Percentiles rank a stretch among this genome's conserved stretches.
These are phyloP conservation scores for Trichoderma cornu-damae DNA, from an alignment of 2,329 filamentous ascomycete species.

Conservation along the genomic window DNA sequence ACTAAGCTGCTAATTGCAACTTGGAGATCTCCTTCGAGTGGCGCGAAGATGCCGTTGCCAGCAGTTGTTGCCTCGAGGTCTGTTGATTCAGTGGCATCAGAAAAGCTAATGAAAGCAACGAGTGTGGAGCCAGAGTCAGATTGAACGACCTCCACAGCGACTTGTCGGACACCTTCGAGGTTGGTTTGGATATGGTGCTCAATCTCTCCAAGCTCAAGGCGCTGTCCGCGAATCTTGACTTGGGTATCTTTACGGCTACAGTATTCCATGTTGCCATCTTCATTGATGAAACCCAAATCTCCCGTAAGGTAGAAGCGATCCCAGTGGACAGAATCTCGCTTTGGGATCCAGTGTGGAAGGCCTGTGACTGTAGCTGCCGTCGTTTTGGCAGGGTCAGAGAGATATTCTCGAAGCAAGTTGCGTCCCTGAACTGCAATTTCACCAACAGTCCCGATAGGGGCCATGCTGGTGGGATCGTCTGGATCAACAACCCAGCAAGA, in stretches of 20 bases:
- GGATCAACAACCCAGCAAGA: conserved; percentile 5
- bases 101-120: conserved; percentile 8
- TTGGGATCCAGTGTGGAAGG: conserved; percentile 9
- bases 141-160: conserved; percentile 16
- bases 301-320: conserved; percentile 20
- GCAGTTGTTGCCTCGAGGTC: background rate
- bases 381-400: conserved; percentile 4
- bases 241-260: conserved; percentile 24
- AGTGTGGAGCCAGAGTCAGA: background rate
- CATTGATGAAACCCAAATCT: conserved; percentile 19
- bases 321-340: background rate
- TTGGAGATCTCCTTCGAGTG: background rate
- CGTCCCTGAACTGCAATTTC: conserved; percentile 14
- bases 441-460: conserved; percentile 10
- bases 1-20: background rate
- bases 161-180: conserved; percentile 6
- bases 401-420: conserved; percentile 6
- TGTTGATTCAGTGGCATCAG: background rate
- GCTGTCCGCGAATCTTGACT: conserved; percentile 24
- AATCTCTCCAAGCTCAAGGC: conserved; percentile 23
- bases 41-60: background rate
- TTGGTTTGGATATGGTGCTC: conserved; percentile 15
- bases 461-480: background rate
- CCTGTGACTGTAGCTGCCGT: background rate
- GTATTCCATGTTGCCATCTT: conserved; percentile 21